Evolutionary conservation across 148 eudicot genomes (phyloP).

Genomic region (Rhododendron griersonianum): DNA sequence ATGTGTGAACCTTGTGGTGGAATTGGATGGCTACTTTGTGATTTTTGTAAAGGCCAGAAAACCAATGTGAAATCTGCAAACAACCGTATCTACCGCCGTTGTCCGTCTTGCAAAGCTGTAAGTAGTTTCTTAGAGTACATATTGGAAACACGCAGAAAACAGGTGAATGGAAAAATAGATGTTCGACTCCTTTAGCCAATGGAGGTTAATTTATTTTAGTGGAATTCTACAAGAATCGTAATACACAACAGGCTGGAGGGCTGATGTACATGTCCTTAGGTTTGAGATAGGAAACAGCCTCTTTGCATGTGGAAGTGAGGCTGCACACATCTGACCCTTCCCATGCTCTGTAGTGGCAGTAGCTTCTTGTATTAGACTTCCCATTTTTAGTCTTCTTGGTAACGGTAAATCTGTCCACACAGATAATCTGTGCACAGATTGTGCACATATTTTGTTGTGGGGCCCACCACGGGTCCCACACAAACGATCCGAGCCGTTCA

Average conservation of each 20-base stretch:
- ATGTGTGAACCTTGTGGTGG: slow-evolving; percentile 75
- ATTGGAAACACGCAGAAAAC: background rate
- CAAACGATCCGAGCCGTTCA: too few species aligned
- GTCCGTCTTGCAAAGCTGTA: slow-evolving; percentile 93
- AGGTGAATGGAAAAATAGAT: background rate
- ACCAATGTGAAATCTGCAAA: slow-evolving; percentile 70
- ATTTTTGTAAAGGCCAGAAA: slow-evolving; percentile 83
- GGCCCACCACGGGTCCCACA: too few species aligned
- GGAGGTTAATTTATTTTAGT: background rate
- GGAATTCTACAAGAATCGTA: background rate
- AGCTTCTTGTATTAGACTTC: background rate
- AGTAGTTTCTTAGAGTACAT: slow-evolving; percentile 14
- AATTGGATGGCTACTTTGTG: slow-evolving; percentile 85
- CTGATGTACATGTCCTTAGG: background rate
- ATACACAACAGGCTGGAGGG: background rate
- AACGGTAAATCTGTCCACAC: too few species aligned
- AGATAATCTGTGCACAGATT: too few species aligned
- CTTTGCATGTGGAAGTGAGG: background rate
- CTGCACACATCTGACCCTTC: background rate
- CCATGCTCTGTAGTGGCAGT: background rate
- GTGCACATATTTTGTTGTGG: too few species aligned
- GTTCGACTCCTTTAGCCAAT: background rate
- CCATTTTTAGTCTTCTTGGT: background rate
- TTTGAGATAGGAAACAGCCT: background rate
- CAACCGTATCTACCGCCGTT: slow-evolving; percentile 73